Evolutionary conservation across 2,329 filamentous ascomycete species (phyloP).

Genomic region (Penicillium rolfsii): DNA sequence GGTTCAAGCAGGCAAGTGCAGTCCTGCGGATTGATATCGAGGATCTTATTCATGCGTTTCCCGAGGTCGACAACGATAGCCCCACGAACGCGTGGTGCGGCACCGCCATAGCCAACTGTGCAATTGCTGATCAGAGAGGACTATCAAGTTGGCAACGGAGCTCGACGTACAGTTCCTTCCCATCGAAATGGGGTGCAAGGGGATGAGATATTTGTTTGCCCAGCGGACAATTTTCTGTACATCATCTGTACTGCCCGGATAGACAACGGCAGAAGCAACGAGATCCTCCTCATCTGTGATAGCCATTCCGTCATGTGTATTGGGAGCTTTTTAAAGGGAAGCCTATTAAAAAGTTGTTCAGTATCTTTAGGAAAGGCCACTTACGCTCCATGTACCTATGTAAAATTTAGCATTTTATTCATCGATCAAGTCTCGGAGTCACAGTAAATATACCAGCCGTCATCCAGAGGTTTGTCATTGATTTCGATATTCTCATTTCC

Average conservation of each 20-base stretch:
- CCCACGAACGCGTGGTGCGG: slow-evolving; percentile 16
- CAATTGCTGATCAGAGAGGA: not conserved
- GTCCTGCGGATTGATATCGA: slow-evolving; percentile 18
- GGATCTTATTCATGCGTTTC: slow-evolving; percentile 13
- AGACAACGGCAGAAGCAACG: not conserved
- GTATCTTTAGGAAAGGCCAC: not conserved
- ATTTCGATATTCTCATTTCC: not conserved
- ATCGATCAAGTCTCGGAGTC: not conserved
- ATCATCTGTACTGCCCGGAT: not conserved
- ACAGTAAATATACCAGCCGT: not conserved
- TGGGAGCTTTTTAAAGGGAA: not conserved
- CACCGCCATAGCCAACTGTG: slow-evolving; percentile 16
- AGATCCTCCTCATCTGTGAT: not conserved
- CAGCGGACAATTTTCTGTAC: not conserved
- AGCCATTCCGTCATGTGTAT: not conserved
- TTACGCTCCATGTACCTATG: not conserved
- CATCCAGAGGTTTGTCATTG: not conserved
- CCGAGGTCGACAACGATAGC: slow-evolving; percentile 16
- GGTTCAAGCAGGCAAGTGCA: slow-evolving; percentile 17
- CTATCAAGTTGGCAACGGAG: not conserved
- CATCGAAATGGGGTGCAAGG: slow-evolving; percentile 12
- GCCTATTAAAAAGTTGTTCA: not conserved
- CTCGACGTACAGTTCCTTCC: slow-evolving; percentile 14
- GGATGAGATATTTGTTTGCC: not conserved
- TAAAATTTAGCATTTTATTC: not conserved